These are phyloP conservation scores for Xylaria multiplex DNA, from an alignment of 2,329 filamentous ascomycete genomes.

Conservation along the genomic window DNA sequence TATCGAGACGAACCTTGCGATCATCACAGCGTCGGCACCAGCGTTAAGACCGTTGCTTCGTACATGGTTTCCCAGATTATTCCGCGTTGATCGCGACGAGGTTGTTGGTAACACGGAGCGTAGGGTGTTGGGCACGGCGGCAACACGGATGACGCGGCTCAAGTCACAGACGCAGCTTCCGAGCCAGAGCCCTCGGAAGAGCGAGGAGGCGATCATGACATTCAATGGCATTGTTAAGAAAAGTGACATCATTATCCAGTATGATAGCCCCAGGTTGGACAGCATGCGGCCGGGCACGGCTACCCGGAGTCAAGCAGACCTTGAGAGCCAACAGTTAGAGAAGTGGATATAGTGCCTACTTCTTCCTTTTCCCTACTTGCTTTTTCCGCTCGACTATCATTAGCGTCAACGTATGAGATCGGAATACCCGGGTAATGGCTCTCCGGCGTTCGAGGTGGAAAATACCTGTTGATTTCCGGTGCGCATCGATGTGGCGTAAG, in stretches of 20 bases:
- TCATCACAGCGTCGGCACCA: constrained; percentile 56
- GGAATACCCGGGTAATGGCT: constrained; percentile 4
- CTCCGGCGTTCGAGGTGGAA: constrained; percentile 16
- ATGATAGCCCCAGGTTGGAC: constrained; percentile 19
- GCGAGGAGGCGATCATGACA: constrained; percentile 31
- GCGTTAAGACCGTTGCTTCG: constrained; percentile 53
- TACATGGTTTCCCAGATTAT: constrained; percentile 48
- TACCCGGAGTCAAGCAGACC: constrained; percentile 1
- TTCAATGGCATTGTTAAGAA: constrained; percentile 32
- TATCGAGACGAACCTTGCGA: constrained; percentile 55
- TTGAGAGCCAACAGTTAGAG: constrained; percentile 19
- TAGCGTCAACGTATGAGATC: constrained; percentile 1
- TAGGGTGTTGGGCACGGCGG: constrained; percentile 31
- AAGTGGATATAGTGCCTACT: constrained; percentile 35
- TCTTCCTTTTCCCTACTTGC: neutral
- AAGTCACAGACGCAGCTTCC: constrained; percentile 36
- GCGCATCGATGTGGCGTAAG: constrained; percentile 23
- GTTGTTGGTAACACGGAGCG: constrained; percentile 37
- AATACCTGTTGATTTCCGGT: constrained; percentile 11
- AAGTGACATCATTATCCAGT: constrained; percentile 27
- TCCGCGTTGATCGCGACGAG: constrained; percentile 41
- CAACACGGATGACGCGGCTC: constrained; percentile 36
- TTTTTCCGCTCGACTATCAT: neutral
- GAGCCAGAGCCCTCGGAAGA: constrained; percentile 34
- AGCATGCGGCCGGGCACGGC: constrained; percentile 16